These are phyloP conservation scores for Coniophora puteana DNA, from an alignment of 1,284 basidiomycete species.

Conservation along the genomic window DNA sequence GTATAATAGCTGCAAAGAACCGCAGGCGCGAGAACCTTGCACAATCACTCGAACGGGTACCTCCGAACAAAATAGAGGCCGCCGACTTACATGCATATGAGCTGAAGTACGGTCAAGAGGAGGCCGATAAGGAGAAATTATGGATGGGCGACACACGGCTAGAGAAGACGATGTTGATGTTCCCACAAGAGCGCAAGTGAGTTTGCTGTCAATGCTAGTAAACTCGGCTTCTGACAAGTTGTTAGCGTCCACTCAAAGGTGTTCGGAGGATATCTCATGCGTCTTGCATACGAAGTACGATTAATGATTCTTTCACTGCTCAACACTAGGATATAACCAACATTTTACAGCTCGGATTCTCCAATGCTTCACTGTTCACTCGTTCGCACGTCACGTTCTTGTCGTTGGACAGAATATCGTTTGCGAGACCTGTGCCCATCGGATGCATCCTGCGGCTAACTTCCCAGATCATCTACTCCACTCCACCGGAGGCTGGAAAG, in stretches of 20 bases:
- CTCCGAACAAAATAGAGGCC: conserved; percentile 68
- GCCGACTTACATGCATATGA: conserved; percentile 65
- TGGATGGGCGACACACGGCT: conserved; percentile 66
- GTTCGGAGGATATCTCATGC: conserved; percentile 67
- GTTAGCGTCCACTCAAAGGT: conserved; percentile 75
- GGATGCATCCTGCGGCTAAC: conserved; percentile 75
- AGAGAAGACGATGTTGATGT: conserved; percentile 77
- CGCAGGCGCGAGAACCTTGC: conserved; percentile 49
- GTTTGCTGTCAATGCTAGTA: conserved; percentile 18
- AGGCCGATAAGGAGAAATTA: conserved; percentile 40
- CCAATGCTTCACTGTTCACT: conserved; percentile 70
- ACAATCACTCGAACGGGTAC: conserved; percentile 64
- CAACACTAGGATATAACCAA: background rate
- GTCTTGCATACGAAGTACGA: conserved; percentile 64
- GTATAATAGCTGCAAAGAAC: conserved; percentile 40
- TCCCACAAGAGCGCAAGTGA: conserved; percentile 82
- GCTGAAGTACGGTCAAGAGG: conserved; percentile 51
- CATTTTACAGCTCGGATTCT: conserved; percentile 61
- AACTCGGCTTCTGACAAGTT: conserved; percentile 3
- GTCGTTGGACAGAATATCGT: conserved; percentile 76
- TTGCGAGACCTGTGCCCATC: conserved; percentile 78
- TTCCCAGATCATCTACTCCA: conserved; percentile 62
- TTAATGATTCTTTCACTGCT: conserved; percentile 3
- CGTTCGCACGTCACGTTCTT: conserved; percentile 68
- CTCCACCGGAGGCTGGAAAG: conserved; percentile 38